phyloP scores from a whole-genome alignment of 2,329 filamentous ascomycete species.

The Aspergillus puulaauensis region DNA sequence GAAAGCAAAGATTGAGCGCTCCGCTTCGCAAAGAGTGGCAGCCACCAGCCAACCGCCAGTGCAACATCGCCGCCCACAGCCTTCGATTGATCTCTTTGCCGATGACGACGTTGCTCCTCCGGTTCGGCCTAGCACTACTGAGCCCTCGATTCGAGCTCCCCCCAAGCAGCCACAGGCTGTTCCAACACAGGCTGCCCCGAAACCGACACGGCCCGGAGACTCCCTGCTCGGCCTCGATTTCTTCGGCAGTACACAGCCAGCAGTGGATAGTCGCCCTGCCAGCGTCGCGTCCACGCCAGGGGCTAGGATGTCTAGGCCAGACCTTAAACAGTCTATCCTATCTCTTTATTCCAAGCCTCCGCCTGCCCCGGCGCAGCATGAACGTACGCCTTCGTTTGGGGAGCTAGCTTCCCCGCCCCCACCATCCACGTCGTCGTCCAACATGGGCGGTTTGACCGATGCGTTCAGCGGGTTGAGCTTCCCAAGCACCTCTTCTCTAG shows the following conservation, averaged over 20 bases:
- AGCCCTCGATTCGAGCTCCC: constrained; percentile 63
- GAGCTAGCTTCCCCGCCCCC: constrained; percentile 59
- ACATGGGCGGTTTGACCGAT: constrained; percentile 70
- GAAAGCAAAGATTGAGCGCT: constrained; percentile 66
- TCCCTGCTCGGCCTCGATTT: constrained; percentile 92
- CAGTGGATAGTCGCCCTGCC: constrained; percentile 72
- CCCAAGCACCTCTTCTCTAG: constrained; percentile 43
- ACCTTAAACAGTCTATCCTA: constrained; percentile 95
- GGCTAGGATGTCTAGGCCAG: constrained; percentile 73
- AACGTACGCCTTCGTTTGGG: constrained; percentile 64
- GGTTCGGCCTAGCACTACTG: constrained; percentile 69
- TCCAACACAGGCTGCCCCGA: constrained; percentile 48
- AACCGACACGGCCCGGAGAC: constrained; percentile 72
- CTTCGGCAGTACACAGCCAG: constrained; percentile 69
- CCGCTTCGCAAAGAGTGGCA: constrained; percentile 53
- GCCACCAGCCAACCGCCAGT: constrained; percentile 46
- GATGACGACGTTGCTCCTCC: constrained; percentile 67
- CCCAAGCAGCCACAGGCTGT: constrained; percentile 59
- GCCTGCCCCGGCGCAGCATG: constrained; percentile 55
- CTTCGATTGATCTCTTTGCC: constrained; percentile 76
- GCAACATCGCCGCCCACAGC: constrained; percentile 42
- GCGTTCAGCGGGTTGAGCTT: constrained; percentile 75
- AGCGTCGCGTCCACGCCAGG: constrained; percentile 69
- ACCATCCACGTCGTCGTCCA: constrained; percentile 29
- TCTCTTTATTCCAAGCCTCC: constrained; percentile 91